A percentile compares a stretch with the other conserved stretches of the same genome.
Conservation (phyloP, 2,329 filamentous ascomycete species). For the Cryphonectria carpinicola region DNA sequence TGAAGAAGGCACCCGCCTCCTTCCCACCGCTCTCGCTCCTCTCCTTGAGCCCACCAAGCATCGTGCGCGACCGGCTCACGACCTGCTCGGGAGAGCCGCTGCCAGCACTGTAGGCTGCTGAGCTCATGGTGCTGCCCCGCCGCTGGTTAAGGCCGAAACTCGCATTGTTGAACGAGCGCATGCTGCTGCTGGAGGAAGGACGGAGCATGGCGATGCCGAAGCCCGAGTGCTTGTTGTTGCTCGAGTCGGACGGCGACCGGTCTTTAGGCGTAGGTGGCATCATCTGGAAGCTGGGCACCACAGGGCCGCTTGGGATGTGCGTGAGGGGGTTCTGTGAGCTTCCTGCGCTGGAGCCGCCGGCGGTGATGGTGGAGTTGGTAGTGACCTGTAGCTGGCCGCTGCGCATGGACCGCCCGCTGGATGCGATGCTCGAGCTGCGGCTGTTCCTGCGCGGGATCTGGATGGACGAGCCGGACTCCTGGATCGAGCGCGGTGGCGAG, state of each 20-base stretch:
- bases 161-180: slow-evolving; percentile 30
- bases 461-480: slow-evolving; percentile 53
- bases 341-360: slow-evolving; percentile 35
- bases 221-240: slow-evolving; percentile 24
- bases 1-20: slow-evolving; percentile 24
- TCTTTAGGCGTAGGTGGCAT: slow-evolving; percentile 50
- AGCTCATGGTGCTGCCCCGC: slow-evolving; percentile 29
- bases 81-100: slow-evolving; percentile 22
- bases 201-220: slow-evolving; percentile 32
- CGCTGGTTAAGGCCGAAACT: slow-evolving; percentile 28
- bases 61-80: slow-evolving; percentile 18
- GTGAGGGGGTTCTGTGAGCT: slow-evolving; percentile 25
- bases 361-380: slow-evolving; percentile 15
- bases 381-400: slow-evolving; percentile 31
- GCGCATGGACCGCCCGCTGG: slow-evolving; percentile 48
- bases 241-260: slow-evolving; percentile 25
- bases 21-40: slow-evolving; percentile 30
- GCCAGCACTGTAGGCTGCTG: slow-evolving; percentile 10
- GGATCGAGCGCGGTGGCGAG: slow-evolving; percentile 59
- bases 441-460: slow-evolving; percentile 50
- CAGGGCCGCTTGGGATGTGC: slow-evolving; percentile 29
- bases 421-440: slow-evolving; percentile 57
- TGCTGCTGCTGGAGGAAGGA: slow-evolving; percentile 27
- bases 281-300: slow-evolving; percentile 47
- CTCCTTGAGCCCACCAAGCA: slow-evolving; percentile 29